These are phyloP conservation scores for Avicennia marina DNA, from an alignment of 257 asterid species.

Conservation along the genomic window DNA sequence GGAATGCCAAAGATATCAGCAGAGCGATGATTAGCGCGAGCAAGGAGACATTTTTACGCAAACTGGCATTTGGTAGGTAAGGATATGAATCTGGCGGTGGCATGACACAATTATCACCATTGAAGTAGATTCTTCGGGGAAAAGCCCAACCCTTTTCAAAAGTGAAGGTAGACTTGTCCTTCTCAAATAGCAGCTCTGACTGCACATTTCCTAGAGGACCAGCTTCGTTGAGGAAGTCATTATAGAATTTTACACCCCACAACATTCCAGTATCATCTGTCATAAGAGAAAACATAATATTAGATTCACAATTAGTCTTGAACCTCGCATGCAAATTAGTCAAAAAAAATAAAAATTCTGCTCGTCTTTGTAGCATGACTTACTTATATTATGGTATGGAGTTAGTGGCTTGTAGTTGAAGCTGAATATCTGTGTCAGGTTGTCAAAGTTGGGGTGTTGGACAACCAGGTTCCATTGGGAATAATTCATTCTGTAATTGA, in stretches of 20 bases:
- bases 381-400: conserved; percentile 54
- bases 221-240: conserved; percentile 51
- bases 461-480: conserved; percentile 59
- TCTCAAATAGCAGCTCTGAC: conserved; percentile 55
- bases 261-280: conserved; percentile 72
- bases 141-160: conserved; percentile 74
- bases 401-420: conserved; percentile 55
- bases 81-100: conserved; percentile 70
- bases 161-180: conserved; percentile 48
- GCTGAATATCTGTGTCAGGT: conserved; percentile 63
- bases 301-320: neutral
- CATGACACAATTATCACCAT: conserved; percentile 73
- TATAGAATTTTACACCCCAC: conserved; percentile 63
- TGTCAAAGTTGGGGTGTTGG: conserved; percentile 70
- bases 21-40: conserved; percentile 26
- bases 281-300: conserved; percentile 1
- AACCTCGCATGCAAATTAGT: too few relatives aligned
- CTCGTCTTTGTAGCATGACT: too few relatives aligned
- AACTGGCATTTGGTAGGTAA: conserved; percentile 44
- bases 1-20: conserved; percentile 28
- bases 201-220: conserved; percentile 64
- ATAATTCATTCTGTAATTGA: conserved; percentile 60
- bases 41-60: conserved; percentile 27
- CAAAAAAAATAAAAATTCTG: too few relatives aligned
- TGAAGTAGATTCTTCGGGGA: conserved; percentile 62